Conservation (phyloP, 75 land plant genomes). For the Picea sitchensis region DNA sequence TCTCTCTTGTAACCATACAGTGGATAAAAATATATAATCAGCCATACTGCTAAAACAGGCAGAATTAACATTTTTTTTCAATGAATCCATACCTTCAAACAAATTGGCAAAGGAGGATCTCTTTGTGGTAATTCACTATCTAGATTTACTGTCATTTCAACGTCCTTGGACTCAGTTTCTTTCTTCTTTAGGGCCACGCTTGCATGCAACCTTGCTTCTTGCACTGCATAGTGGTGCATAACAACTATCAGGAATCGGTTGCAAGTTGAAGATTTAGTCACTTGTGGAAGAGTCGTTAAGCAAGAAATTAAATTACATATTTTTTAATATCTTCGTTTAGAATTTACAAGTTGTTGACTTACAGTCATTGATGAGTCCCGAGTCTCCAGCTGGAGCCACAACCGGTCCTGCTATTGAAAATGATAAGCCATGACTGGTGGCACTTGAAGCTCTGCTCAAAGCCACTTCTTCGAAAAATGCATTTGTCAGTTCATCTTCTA, state of each 20-base stretch:
- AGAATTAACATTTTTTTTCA: no score
- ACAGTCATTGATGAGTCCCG: no score
- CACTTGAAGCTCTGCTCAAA: not conserved
- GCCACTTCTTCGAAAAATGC: constrained; percentile 5
- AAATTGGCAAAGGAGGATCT: constrained; percentile 33
- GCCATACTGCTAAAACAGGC: no score
- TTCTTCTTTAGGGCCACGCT: not conserved
- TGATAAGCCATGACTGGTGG: not conserved
- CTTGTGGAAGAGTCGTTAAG: not conserved
- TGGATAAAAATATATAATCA: no score
- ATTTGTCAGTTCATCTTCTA: not conserved
- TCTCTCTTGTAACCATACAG: no score
- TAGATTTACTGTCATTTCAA: no score
- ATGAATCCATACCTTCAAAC: constrained; percentile 27
- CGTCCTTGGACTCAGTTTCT: not conserved
- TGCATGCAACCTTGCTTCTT: constrained; percentile 9
- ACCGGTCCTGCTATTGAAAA: constrained; percentile 11
- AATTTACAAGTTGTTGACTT: no score
- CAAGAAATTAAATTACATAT: not conserved
- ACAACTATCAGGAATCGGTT: not conserved
- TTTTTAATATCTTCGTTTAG: no score
- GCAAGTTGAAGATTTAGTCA: not conserved
- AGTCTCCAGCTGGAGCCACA: not conserved
- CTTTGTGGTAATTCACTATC: no score
- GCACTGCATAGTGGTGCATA: not conserved